phyloP scores from a whole-genome alignment of 2,329 filamentous ascomycete species.

The Aspergillus pseudotamarii region DNA sequence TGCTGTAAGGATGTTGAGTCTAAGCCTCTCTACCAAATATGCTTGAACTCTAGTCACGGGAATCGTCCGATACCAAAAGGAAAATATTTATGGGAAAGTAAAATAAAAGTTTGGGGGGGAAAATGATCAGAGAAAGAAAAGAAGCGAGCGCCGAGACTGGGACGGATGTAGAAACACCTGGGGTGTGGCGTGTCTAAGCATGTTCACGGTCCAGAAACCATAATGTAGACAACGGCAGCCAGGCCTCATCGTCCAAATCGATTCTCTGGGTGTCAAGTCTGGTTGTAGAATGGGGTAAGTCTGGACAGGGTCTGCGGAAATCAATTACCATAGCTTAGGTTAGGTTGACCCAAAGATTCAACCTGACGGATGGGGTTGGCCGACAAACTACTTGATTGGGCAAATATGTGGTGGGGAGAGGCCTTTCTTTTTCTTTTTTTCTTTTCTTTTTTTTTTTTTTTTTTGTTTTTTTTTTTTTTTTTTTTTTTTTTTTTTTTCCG shows the following conservation, averaged over 20 bases:
- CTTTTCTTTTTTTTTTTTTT: not conserved
- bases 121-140: not conserved
- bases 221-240: not conserved
- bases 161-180: not conserved
- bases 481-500: not conserved
- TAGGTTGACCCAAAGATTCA: conserved; percentile 6
- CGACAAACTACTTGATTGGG: conserved; percentile 10
- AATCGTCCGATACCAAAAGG: not conserved
- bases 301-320: conserved; percentile 17
- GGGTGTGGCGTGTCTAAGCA: conserved; percentile 2
- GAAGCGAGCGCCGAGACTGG: not conserved
- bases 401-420: not conserved
- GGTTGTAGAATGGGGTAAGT: conserved; percentile 5
- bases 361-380: conserved; percentile 11
- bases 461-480: too few relatives aligned
- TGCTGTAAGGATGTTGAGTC: conserved; percentile 4
- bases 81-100: not conserved
- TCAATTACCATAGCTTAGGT: conserved; percentile 17
- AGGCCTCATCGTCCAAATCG: not conserved
- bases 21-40: conserved; percentile 12
- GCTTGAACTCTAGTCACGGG: conserved; percentile 8
- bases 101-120: not conserved
- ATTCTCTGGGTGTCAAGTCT: not conserved
- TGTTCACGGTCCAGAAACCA: not conserved
- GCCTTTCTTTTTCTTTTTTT: not conserved